Evolutionary conservation across 305 asterid genomes (phyloP).

Genomic region (Nicotiana rustica): DNA sequence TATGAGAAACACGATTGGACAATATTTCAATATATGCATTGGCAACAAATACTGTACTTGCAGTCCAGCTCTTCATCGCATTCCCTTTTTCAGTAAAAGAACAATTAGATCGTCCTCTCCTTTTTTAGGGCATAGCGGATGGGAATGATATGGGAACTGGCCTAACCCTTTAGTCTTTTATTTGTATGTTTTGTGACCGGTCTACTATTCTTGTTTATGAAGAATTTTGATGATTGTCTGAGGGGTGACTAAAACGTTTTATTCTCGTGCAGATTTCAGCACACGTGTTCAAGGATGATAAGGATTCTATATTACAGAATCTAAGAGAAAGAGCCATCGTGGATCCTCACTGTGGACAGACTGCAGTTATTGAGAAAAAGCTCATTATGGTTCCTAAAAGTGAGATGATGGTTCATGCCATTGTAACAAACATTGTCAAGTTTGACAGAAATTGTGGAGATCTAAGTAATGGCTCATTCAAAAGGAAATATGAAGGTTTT

Average conservation of each 20-base stretch:
- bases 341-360: slow-evolving; percentile 75
- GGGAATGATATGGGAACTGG: not conserved
- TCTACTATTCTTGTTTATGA: not conserved
- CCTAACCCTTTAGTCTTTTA: not conserved
- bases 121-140: not conserved
- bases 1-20: not conserved
- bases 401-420: slow-evolving; percentile 65
- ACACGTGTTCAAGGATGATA: slow-evolving; percentile 52
- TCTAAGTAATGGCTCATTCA: slow-evolving; percentile 47
- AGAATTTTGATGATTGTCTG: too few relatives aligned
- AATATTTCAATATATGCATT: not conserved
- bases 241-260: not conserved
- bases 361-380: slow-evolving; percentile 63
- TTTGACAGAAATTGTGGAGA: slow-evolving; percentile 47
- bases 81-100: not conserved
- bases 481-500: slow-evolving; percentile 53
- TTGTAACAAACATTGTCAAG: slow-evolving; percentile 67
- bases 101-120: not conserved
- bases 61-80: not conserved
- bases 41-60: not conserved
- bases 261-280: slow-evolving; percentile 54
- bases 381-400: slow-evolving; percentile 63
- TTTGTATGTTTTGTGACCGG: not conserved
- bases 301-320: slow-evolving; percentile 56
- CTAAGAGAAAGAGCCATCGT: slow-evolving; percentile 62